phyloP scores from a whole-genome alignment of 805 yeast genomes.

The Ogataea nitratoaversa region DNA sequence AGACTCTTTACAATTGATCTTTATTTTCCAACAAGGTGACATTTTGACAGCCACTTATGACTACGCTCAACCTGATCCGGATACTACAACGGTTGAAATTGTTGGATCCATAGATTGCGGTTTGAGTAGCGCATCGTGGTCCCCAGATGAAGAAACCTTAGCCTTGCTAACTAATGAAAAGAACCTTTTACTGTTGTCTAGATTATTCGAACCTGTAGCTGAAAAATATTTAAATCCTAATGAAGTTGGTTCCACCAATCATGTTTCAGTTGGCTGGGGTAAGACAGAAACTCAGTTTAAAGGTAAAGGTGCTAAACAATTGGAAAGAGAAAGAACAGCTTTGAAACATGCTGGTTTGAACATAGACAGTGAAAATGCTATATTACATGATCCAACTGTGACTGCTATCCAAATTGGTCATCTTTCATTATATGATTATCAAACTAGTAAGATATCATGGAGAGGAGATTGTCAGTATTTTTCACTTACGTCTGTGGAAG shows the following conservation, averaged over 20 bases:
- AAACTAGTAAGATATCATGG: conserved; percentile 66
- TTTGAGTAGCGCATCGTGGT: conserved; percentile 73
- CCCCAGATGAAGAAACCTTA: conserved; percentile 85
- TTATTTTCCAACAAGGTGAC: conserved; percentile 74
- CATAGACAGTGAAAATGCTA: conserved; percentile 49
- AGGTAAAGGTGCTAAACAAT: conserved; percentile 85
- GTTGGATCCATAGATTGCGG: conserved; percentile 84
- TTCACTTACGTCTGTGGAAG: conserved; percentile 61
- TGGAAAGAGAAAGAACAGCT: conserved; percentile 58
- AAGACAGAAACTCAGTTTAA: conserved; percentile 92
- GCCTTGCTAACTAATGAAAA: conserved; percentile 60
- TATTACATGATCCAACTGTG: conserved; percentile 84
- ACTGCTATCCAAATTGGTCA: conserved; percentile 67
- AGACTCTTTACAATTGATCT: conserved; percentile 60
- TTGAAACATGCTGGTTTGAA: conserved; percentile 65
- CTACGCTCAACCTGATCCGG: conserved; percentile 38
- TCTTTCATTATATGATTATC: conserved; percentile 51
- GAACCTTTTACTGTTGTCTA: conserved; percentile 62
- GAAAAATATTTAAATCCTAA: conserved; percentile 55
- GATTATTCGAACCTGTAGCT: conserved; percentile 73
- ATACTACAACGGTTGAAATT: conserved; percentile 60
- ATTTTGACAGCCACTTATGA: conserved; percentile 65
- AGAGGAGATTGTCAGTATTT: conserved; percentile 91
- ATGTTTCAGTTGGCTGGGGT: conserved; percentile 99
- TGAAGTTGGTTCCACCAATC: conserved; percentile 69